Percentiles rank a stretch among this genome's conserved stretches.
phyloP scores from a whole-genome alignment of 1,284 basidiomycete genomes.

The Xerocomus amazonicus region DNA sequence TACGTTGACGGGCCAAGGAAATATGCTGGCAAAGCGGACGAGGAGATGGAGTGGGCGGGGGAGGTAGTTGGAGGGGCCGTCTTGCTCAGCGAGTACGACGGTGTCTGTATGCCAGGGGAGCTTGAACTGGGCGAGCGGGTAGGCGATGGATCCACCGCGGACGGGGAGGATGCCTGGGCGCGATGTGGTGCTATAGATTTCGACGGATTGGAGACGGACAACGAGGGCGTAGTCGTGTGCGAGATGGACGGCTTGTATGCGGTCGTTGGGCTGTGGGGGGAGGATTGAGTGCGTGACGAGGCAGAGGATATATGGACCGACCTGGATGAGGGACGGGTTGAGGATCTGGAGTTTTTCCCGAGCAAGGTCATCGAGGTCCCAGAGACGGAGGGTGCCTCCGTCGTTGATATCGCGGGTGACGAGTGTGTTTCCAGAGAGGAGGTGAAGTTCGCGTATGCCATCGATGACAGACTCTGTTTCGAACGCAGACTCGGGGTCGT shows the following conservation, averaged over 20 bases:
- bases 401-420: conserved; percentile 34
- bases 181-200: conserved; percentile 36
- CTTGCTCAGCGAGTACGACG: conserved; percentile 37
- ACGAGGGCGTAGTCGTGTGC: conserved; percentile 41
- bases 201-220: conserved; percentile 39
- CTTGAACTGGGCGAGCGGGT: conserved; percentile 43
- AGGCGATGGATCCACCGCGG: conserved; percentile 26
- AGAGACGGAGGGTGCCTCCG: conserved; percentile 23
- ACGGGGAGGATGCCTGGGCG: conserved; percentile 12
- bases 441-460: conserved; percentile 31
- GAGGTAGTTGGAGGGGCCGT: neutral
- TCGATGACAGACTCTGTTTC: conserved; percentile 32
- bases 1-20: conserved; percentile 66
- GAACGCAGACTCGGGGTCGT: conserved; percentile 38
- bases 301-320: conserved; percentile 2
- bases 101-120: conserved; percentile 57
- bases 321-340: conserved; percentile 27
- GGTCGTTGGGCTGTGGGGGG: conserved; percentile 26
- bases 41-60: conserved; percentile 47
- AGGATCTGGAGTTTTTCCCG: conserved; percentile 22
- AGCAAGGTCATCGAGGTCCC: conserved; percentile 24
- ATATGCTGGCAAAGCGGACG: conserved; percentile 55
- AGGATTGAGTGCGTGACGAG: neutral
- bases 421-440: conserved; percentile 37
- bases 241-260: conserved; percentile 38